Evolutionary conservation across 1,139 yeast species (phyloP), one percentile per base, ranked within the genome.

Genomic region (Geotrichum histeridarum): DNA sequence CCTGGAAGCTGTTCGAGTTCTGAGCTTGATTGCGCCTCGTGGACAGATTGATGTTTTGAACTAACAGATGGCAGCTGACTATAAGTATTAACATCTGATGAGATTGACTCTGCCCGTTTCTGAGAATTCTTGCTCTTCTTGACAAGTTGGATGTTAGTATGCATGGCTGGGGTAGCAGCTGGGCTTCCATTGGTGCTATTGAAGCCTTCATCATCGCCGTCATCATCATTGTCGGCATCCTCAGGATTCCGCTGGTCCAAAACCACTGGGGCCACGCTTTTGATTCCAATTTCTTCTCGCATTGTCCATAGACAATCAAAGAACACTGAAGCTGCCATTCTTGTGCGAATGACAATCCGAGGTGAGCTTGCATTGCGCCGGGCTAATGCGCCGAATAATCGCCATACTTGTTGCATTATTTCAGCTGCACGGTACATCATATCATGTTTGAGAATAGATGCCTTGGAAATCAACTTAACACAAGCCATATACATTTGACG

Each of bases 381-480:
- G 58, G 80, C 77, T 55, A 84, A 70, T 1, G 80, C 74, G 54
- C 82, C 79, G 69, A 86, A 86, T 57, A 90, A 76, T 60, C 86
- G 89, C 99, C 99, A 93, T 77, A 90, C 83, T 64, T 89, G 90
- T 62, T 86, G 80, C 93, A 93, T 89, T 56, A 93, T 89, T 17
- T 96, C 97, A 55, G 95, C 84, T 0, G 95, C 87, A 60, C 98
- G 78, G 69, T 87, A 87, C 0, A 97, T 90, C 77, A 93, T 84
- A 67, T 93, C 99, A 68, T 91, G 94, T 64, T 87, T 88, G 62
- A 89, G 31, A 42, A 91, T 85, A 0, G 96, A 88, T 0, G 96
- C 95, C 58, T 81, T 81, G 51, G 83, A 80, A 1, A 93, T 83
- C 49, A 87, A 72, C 22, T 79, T 77, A 12, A 88, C 82, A 0